phyloP scores from a whole-genome alignment of 225 moss, liverwort and hornwort genomes.

The Physcomitrellopsis africana region DNA sequence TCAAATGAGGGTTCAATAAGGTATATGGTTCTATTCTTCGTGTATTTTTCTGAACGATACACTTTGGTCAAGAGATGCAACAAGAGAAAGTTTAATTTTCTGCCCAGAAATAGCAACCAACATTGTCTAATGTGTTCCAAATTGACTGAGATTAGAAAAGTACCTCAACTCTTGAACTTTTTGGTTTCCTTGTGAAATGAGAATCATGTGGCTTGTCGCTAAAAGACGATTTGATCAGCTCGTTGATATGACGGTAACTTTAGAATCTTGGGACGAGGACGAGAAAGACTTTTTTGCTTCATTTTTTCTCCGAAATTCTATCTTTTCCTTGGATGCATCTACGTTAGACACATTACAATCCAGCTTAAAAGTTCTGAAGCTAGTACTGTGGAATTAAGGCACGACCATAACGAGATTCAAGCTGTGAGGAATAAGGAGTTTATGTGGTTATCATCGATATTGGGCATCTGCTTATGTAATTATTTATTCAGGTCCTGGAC shows the following conservation, averaged over 20 bases:
- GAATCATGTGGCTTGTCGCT: too few species aligned
- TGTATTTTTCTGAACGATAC: not conserved
- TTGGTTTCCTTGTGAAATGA: not conserved
- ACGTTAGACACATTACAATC: not conserved
- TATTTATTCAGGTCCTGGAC: slow-evolving; percentile 65
- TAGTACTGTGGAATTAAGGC: not conserved
- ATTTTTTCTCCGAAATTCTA: not conserved
- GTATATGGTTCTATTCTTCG: not conserved
- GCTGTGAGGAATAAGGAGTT: not conserved
- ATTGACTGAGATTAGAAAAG: not conserved
- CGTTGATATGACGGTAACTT: not conserved
- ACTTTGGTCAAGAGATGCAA: slow-evolving; percentile 8
- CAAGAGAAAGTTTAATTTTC: too few species aligned
- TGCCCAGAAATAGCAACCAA: not conserved
- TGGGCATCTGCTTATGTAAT: slow-evolving; percentile 12
- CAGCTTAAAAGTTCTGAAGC: not conserved
- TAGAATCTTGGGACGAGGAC: too few species aligned
- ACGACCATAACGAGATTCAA: not conserved
- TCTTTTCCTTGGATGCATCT: not conserved
- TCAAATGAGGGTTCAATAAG: not conserved
- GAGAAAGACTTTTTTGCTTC: too few species aligned
- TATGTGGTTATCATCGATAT: not conserved
- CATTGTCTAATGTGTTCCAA: not conserved
- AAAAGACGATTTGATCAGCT: not conserved
- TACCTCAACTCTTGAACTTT: not conserved